Base-by-base conservation (phyloP, 2,329 filamentous ascomycete genomes). In the Leptoxyphium fumago region DNA sequence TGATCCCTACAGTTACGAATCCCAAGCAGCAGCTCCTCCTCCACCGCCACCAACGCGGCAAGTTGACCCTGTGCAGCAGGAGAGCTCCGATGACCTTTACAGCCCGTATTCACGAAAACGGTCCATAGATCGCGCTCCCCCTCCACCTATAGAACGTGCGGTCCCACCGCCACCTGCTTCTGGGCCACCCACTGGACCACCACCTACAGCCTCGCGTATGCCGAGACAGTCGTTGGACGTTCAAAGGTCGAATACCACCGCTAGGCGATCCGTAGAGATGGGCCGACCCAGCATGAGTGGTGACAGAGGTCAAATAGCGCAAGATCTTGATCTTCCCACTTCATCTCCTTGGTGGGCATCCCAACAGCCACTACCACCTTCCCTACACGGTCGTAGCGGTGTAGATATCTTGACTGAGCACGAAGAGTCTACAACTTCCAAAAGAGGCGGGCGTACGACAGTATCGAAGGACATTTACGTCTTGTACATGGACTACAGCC, bases 401-500 rank as follows among this genome's bases (percentile, higher is more conserved):
- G 42, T 57, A 9, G 91, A 98, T 59, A 72, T 96, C 13, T 75
- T 86, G 43, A 82, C 78, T 42, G 87, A 96, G 62, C 74, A 80
- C 17, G 84, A 94, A 50, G 85, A 95, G 58, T 78, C 80, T 1
- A 79, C 74, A 6, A 75, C 80, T 11, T 73, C 75, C 10, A 79
- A 80, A 50, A 75, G 80, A 11, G 80, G 81, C 26, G 79, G 83
- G 21, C 81, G 80, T 59, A 78, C 78, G 1, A 74, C 73, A 1
- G 69, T 94, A 15, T 84, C 81, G 6, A 88, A 88, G 51, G 79
- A 88, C 47, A 73, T 95, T 38, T 91, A 82, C 54, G 70, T 96
- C n/a, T 67, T 98, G 8, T 98, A 85, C 67, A 80, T 87, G 56
- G 91, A 98, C 65, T 98, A 98, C 63, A 95, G 88, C 14, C 91